These are phyloP conservation scores for Quercus agrifolia DNA, from an alignment of 306 rosid species.

Conservation along the genomic window DNA sequence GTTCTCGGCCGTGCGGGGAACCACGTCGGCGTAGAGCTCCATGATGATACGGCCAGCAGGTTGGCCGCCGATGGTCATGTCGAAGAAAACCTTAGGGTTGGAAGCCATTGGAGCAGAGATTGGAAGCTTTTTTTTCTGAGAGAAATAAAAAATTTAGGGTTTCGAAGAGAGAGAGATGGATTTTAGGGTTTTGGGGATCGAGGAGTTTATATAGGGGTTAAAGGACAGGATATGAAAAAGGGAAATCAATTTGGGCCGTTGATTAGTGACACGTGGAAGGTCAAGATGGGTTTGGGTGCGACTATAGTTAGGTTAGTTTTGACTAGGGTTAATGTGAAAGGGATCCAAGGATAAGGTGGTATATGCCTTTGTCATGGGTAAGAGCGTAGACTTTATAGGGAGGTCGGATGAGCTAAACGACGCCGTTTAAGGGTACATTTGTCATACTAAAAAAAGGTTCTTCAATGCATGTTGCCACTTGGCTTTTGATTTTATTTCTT, in stretches of 20 bases:
- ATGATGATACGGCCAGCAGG: conserved; percentile 69
- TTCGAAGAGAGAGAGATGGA: background rate
- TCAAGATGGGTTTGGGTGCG: background rate
- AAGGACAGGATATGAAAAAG: background rate
- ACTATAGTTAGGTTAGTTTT: conserved; percentile 44
- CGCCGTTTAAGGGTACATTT: conserved; percentile 26
- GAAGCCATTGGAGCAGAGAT: conserved; percentile 28
- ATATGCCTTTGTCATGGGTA: conserved; percentile 27
- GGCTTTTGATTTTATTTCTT: background rate
- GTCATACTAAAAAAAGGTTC: background rate
- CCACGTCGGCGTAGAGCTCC: conserved; percentile 79
- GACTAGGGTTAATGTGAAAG: conserved; percentile 42
- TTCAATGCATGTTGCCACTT: background rate
- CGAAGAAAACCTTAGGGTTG: conserved; percentile 80
- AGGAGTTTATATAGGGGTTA: conserved; percentile 29
- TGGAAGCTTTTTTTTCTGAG: background rate
- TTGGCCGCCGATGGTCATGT: conserved; percentile 61
- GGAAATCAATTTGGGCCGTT: conserved; percentile 27
- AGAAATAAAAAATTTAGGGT: no score
- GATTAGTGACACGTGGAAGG: conserved; percentile 46
- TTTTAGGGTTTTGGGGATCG: background rate
- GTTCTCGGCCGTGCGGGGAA: conserved; percentile 84
- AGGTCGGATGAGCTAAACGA: conserved; percentile 9
- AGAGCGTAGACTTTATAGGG: background rate
- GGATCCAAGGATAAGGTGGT: conserved; percentile 31